Evolutionary conservation across 2,329 filamentous ascomycete species (phyloP).

Genomic region (Pestalotiopsis sp.): DNA sequence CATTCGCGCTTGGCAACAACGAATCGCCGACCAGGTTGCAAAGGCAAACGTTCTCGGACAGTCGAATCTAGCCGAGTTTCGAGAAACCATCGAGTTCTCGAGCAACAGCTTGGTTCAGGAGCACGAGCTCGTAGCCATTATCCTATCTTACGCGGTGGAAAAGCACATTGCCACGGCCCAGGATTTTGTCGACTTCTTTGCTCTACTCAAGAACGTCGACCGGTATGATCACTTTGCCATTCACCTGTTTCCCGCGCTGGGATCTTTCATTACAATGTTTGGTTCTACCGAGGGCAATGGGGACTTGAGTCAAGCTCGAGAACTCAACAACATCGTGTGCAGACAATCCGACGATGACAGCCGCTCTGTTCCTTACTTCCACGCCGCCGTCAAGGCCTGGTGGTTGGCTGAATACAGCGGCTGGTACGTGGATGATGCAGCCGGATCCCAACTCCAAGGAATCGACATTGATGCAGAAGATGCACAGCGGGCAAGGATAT

Average conservation of each 20-base stretch:
- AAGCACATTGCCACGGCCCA: slow-evolving; percentile 69
- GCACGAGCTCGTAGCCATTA: slow-evolving; percentile 85
- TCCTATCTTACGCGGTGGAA: slow-evolving; percentile 78
- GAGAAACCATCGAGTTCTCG: slow-evolving; percentile 81
- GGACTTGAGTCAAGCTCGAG: slow-evolving; percentile 69
- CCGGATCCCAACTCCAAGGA: slow-evolving; percentile 59
- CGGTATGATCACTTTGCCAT: slow-evolving; percentile 70
- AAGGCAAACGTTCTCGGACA: slow-evolving; percentile 77
- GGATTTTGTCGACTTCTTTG: slow-evolving; percentile 76
- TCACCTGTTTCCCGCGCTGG: slow-evolving; percentile 81
- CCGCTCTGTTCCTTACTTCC: slow-evolving; percentile 76
- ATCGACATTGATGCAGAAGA: slow-evolving; percentile 73
- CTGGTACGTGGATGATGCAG: slow-evolving; percentile 77
- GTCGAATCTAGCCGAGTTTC: slow-evolving; percentile 56
- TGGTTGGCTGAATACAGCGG: slow-evolving; percentile 95
- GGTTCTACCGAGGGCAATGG: slow-evolving; percentile 76
- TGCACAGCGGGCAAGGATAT: slow-evolving; percentile 71
- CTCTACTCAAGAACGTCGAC: slow-evolving; percentile 69
- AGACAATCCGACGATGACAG: slow-evolving; percentile 66
- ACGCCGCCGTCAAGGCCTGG: slow-evolving; percentile 78
- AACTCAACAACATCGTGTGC: slow-evolving; percentile 71
- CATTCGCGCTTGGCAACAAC: slow-evolving; percentile 77
- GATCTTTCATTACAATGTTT: slow-evolving; percentile 76
- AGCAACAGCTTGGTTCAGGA: slow-evolving; percentile 81
- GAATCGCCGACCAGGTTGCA: slow-evolving; percentile 74